phyloP scores from a whole-genome alignment of 352 stramenopile genomes.

The Stramenopiles sp. region DNA sequence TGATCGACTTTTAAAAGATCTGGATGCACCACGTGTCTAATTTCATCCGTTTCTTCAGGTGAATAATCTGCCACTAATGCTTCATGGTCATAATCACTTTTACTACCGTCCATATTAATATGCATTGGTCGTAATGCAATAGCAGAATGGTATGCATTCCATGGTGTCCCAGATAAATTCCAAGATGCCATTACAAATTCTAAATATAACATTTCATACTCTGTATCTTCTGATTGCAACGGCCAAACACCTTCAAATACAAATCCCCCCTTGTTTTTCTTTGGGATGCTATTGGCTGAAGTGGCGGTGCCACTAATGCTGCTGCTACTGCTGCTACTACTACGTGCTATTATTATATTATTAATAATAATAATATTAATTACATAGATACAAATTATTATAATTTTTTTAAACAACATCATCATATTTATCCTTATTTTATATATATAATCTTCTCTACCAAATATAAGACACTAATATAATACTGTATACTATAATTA shows the following conservation, averaged over 20 bases:
- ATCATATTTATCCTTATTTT: no score
- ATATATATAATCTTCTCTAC: no score
- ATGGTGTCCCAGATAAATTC: not conserved
- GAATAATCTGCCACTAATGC: not conserved
- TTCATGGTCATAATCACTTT: not conserved
- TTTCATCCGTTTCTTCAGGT: not conserved
- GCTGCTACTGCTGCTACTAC: no score
- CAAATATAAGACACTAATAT: no score
- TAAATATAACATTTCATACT: not conserved
- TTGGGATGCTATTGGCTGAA: no score
- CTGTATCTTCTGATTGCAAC: not conserved
- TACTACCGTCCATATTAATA: not conserved
- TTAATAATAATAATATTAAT: no score
- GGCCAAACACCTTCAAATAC: not conserved
- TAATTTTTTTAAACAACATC: no score
- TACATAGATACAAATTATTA: no score
- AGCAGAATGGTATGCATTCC: not conserved
- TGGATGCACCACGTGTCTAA: not conserved
- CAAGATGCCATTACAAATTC: not conserved
- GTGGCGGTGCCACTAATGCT: no score
- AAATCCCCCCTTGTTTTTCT: no score
- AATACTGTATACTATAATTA: no score
- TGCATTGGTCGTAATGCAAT: not conserved
- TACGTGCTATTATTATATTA: no score
- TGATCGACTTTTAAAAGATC: not conserved